These are phyloP conservation scores for Phytophthora cryptogea DNA, from an alignment of 352 stramenopile genomes.

Conservation along the genomic window DNA sequence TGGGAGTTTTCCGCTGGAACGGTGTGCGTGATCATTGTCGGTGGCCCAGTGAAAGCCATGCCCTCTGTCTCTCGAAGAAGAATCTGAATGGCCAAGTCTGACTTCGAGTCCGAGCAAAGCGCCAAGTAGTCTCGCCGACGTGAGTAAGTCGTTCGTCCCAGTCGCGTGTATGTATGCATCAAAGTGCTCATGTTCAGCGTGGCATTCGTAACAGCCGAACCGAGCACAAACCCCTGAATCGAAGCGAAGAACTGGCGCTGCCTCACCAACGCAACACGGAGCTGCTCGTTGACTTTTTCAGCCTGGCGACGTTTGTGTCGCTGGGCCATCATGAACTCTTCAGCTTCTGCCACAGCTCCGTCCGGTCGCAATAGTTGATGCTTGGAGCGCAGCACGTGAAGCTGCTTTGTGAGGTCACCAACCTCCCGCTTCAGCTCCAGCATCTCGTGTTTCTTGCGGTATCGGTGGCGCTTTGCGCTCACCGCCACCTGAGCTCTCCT, in stretches of 20 bases:
- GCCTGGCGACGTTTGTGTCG: constrained; percentile 36
- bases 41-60: constrained; percentile 34
- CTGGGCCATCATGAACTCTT: constrained; percentile 39
- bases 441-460: constrained; percentile 50
- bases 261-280: constrained; percentile 51
- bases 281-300: constrained; percentile 52
- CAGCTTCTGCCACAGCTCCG: constrained; percentile 28
- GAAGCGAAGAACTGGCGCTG: constrained; percentile 50
- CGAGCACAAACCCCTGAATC: constrained; percentile 42
- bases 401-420: constrained; percentile 34
- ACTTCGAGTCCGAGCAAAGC: constrained; percentile 50
- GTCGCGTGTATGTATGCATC: constrained; percentile 60
- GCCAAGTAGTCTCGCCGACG: constrained; percentile 49
- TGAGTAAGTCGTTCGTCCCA: constrained; percentile 42
- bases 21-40: constrained; percentile 42
- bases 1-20: constrained; percentile 28
- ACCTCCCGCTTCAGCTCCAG: constrained; percentile 44
- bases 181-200: constrained; percentile 56
- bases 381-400: constrained; percentile 39
- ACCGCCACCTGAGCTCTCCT: constrained; percentile 26
- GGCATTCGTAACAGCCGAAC: constrained; percentile 26
- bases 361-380: constrained; percentile 33
- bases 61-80: constrained; percentile 51
- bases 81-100: constrained; percentile 56
- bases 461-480: constrained; percentile 30